Conservation (phyloP, 1,139 yeast species). For the Scheffersomyces illinoinensis region DNA sequence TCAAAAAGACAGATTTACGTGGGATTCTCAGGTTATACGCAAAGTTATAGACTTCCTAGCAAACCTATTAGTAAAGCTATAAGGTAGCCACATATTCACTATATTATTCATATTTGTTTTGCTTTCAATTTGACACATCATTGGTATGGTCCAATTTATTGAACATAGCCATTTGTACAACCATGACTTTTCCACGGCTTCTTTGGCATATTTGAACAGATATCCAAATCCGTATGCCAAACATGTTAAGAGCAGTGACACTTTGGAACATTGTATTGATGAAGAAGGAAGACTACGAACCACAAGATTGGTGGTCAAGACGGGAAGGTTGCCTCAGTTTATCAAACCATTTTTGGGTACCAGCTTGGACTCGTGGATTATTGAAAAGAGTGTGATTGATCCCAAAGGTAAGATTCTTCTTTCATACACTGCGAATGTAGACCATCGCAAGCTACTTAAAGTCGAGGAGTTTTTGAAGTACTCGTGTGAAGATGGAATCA, state of each 20-base stretch:
- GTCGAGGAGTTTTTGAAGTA: constrained; percentile 78
- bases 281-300: constrained; percentile 65
- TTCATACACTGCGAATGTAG: constrained; percentile 82
- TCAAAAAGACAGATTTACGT: background rate
- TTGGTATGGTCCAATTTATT: constrained; percentile 65
- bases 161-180: constrained; percentile 55
- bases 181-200: constrained; percentile 71
- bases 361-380: constrained; percentile 76
- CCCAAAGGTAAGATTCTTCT: constrained; percentile 56
- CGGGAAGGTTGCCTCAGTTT: constrained; percentile 81
- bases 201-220: constrained; percentile 78
- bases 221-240: constrained; percentile 89
- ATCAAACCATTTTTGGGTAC: constrained; percentile 75
- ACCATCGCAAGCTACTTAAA: constrained; percentile 75
- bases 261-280: constrained; percentile 62
- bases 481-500: constrained; percentile 22
- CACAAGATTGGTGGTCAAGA: constrained; percentile 74
- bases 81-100: background rate
- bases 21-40: background rate
- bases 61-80: background rate
- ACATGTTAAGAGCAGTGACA: constrained; percentile 88
- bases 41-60: background rate
- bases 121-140: background rate
- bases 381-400: constrained; percentile 78
- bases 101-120: background rate